These are phyloP conservation scores for Parascedosporium putredinis DNA, from an alignment of 2,329 filamentous ascomycete genomes.

Conservation along the genomic window DNA sequence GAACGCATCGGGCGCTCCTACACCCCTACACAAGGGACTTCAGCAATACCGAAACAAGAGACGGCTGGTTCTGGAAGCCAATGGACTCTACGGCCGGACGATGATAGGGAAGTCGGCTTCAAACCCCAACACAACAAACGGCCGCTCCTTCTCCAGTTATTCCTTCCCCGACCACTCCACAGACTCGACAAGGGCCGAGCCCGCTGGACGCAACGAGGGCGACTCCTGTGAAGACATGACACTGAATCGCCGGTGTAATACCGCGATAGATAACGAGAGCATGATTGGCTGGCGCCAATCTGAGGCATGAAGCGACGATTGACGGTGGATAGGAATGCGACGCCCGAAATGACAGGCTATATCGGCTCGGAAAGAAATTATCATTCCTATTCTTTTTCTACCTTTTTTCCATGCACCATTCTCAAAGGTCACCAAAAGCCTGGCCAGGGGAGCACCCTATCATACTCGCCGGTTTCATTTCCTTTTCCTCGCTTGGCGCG, in stretches of 20 bases:
- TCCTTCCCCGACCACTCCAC: neutral
- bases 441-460: too few relatives aligned
- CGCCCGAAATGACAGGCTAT: too few relatives aligned
- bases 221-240: neutral
- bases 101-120: neutral
- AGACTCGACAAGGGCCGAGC: neutral
- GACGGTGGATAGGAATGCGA: neutral
- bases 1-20: neutral
- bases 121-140: conserved; percentile 1
- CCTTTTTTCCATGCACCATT: too few relatives aligned
- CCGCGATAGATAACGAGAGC: too few relatives aligned
- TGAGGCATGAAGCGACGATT: neutral
- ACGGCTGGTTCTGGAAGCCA: neutral
- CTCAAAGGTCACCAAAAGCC: too few relatives aligned
- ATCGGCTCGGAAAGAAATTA: neutral
- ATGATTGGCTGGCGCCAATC: too few relatives aligned
- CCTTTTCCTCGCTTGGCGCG: too few relatives aligned
- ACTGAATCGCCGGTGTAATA: too few relatives aligned
- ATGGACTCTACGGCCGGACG: neutral
- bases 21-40: neutral
- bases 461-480: too few relatives aligned
- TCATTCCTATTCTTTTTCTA: neutral
- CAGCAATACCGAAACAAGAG: neutral
- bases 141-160: neutral
- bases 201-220: neutral